Evolutionary conservation across 768 basidiomycete genomes (phyloP).

Genomic region (Lentinula edodes): DNA sequence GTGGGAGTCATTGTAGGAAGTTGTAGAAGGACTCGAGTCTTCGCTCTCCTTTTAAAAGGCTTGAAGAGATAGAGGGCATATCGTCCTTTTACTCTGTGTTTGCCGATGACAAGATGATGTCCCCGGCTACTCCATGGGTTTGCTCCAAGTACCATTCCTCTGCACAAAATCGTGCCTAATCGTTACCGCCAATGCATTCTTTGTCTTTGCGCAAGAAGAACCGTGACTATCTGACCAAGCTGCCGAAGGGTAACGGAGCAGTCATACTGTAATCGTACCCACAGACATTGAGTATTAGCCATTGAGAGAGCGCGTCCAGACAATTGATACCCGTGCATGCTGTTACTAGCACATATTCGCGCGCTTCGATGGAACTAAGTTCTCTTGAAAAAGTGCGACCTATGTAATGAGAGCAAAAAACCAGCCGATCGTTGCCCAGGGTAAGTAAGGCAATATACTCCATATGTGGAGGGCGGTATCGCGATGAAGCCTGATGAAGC

Average conservation of each 20-base stretch:
- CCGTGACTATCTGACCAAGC: neutral
- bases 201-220: neutral
- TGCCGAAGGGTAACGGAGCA: neutral
- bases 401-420: too few species aligned
- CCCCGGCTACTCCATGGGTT: too few species aligned
- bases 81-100: too few species aligned
- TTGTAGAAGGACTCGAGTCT: neutral
- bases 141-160: too few species aligned
- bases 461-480: neutral
- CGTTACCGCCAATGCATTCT: neutral
- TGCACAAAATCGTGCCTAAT: neutral
- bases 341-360: neutral
- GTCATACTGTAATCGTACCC: neutral
- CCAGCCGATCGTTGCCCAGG: neutral
- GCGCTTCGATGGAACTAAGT: too few species aligned
- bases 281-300: too few species aligned
- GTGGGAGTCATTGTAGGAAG: conserved; percentile 7
- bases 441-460: neutral
- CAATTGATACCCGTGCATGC: neutral
- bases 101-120: too few species aligned
- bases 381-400: neutral
- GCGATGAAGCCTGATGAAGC: neutral
- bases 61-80: neutral
- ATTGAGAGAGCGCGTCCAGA: too few species aligned
- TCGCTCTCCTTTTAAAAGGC: neutral